Base-by-base conservation (phyloP, 2,329 filamentous ascomycete species). In the Hortaea sp. region DNA sequence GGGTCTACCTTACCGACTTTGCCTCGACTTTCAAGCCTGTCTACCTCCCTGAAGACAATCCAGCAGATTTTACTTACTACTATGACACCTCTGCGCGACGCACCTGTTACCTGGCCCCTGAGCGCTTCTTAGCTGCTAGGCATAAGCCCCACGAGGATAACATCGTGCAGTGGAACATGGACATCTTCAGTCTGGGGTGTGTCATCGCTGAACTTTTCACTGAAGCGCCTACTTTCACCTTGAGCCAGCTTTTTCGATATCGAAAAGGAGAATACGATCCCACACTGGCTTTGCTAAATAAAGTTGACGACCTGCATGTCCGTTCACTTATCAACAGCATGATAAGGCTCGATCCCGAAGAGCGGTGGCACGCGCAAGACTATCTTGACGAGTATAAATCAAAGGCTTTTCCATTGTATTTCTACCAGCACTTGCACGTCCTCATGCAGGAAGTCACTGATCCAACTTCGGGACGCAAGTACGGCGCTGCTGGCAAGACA, bases 381-480 rank as follows among this genome's bases (percentile, higher is more conserved):
- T 97, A 95, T 55, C 72, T 98, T 7, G 84, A 88, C 20, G 90
- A 95, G 58, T 97, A 87, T 81, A 86, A 88, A 58, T 79, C 79
- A 41, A 95, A 90, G 61, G 87, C 90, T 3, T 98, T 98, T 53
- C 94, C 92, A 0, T 80, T 86, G 48, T 98, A 98, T 67, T 98
- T 98, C 60, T 97, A 95, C 72, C 94, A 81, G 62, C 97, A 98
- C 62, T 73, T 98, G 30, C 92, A 98, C 63, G 89, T 95, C 59
- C 95, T 98, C 62, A 95, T 98, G 88, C 86, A 87, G 55, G 77
- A 94, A 45, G 86, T 98, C 51, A 97, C 92, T 4, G 88, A 97
- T 62, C 85, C 89, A 0, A 86, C 84, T 0, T 86, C 87, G 1
- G 88, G 87, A 1, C 82, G 84, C 53, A 81, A 78, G 44, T 77